These are phyloP conservation scores for Handroanthus guayacan DNA, from an alignment of 257 asterid genomes.

Conservation along the genomic window DNA sequence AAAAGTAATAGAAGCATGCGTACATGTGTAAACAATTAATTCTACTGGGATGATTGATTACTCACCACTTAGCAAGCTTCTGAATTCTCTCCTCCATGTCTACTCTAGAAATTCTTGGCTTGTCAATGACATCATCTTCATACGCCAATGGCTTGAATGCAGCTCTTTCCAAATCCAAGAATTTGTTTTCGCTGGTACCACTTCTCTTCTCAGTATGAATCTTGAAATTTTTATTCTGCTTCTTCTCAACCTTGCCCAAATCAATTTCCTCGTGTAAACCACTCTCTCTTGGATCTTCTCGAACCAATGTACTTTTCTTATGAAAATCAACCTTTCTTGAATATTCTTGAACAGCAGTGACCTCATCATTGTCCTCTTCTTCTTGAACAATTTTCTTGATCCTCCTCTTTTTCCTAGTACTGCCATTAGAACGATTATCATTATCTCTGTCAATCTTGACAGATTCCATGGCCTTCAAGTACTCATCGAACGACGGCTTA, in stretches of 20 bases:
- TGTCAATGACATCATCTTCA: slow-evolving; percentile 46
- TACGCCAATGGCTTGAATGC: slow-evolving; percentile 73
- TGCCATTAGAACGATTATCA: neutral
- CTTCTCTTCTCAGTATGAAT: slow-evolving; percentile 26
- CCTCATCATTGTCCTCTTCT: slow-evolving; percentile 37
- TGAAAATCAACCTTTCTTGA: slow-evolving; percentile 34
- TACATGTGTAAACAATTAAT: neutral
- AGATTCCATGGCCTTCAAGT: slow-evolving; percentile 85
- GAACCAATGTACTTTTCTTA: slow-evolving; percentile 33
- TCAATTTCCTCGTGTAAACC: slow-evolving; percentile 31
- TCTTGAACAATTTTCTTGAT: slow-evolving; percentile 40
- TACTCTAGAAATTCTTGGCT: slow-evolving; percentile 68
- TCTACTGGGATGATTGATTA: neutral
- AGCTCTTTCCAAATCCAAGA: slow-evolving; percentile 62
- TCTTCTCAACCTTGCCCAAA: slow-evolving; percentile 27
- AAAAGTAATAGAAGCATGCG: neutral
- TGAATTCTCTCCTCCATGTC: slow-evolving; percentile 96
- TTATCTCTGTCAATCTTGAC: slow-evolving; percentile 52
- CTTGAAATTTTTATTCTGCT: slow-evolving; percentile 26
- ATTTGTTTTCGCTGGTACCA: slow-evolving; percentile 33
- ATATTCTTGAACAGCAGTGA: slow-evolving; percentile 31
- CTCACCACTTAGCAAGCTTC: slow-evolving; percentile 90
- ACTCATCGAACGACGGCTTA: slow-evolving; percentile 81
- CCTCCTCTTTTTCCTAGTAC: slow-evolving; percentile 36
- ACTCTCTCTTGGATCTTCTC: slow-evolving; percentile 35